Percentiles rank a stretch among this genome's conserved stretches.
phyloP scores from a whole-genome alignment of 2,329 filamentous ascomycete genomes.

The Ilyonectria sp. region DNA sequence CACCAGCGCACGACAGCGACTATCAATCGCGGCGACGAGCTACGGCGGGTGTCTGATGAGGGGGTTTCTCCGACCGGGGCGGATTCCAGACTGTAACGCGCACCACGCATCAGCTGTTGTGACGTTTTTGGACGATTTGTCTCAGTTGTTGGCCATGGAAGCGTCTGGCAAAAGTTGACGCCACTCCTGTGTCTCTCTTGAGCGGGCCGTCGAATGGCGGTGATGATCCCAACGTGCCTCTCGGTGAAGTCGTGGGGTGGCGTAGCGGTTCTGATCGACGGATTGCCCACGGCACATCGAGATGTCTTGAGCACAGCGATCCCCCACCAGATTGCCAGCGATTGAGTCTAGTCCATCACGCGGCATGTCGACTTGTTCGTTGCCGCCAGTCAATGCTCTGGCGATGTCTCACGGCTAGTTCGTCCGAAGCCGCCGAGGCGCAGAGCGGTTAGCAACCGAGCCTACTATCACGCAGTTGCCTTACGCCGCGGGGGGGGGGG shows the following conservation, averaged over 20 bases:
- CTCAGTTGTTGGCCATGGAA: not conserved
- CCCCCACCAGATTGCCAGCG: not conserved
- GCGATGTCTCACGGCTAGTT: constrained; percentile 19
- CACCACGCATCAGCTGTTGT: not conserved
- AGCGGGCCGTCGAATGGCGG: not conserved
- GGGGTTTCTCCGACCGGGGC: not conserved
- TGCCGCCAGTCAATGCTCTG: constrained; percentile 12
- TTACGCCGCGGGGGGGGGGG: not conserved
- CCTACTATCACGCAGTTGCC: not conserved
- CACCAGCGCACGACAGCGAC: not conserved
- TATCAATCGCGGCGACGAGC: not conserved
- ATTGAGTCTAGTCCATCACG: not conserved
- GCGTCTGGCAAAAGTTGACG: not conserved
- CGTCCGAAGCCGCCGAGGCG: constrained; percentile 11
- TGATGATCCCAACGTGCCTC: not conserved
- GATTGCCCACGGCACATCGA: not conserved
- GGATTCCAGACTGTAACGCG: not conserved
- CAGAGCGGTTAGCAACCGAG: constrained; percentile 2
- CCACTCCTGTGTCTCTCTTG: not conserved
- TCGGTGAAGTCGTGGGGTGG: not conserved
- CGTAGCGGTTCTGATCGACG: not conserved
- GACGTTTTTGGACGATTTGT: not conserved
- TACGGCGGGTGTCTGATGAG: not conserved
- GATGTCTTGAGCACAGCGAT: not conserved
- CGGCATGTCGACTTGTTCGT: constrained; percentile 12